Evolutionary conservation across 176 grass and related monocot species (phyloP), one percentile per base, ranked within the genome.

Genomic region (Luzula sylvatica): DNA sequence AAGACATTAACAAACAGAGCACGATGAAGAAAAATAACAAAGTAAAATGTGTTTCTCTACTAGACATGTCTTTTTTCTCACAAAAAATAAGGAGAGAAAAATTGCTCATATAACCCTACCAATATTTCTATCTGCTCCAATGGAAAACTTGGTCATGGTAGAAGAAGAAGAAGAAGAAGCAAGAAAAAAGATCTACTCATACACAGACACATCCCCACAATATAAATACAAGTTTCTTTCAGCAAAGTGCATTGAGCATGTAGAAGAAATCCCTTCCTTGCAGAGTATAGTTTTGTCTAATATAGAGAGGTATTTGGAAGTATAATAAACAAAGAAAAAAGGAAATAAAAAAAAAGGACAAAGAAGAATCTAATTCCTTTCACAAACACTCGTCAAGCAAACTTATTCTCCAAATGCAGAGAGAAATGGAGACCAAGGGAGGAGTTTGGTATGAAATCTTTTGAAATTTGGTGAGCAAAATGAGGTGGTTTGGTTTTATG

Each of bases 341-440:
- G 23, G 20, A 41, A 43, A 8, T 61, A 68, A 65, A 70, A 82
- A 20, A 71, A 77, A 41, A 12, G 13, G 62, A 1, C 11, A 58
- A 77, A 23, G 35, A 22, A 4, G 42, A 7, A 9, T 8, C 16
- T 80, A 41, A 56, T 40, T 62, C 46, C 42, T 11, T 38, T 19
- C 40, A 21, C 46, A 47, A 69, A 63, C 69, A 47, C 38, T 23
- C 13, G 43, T 30, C 25, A 54, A 50, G 49, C 55, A 58, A 45
- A 50, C 15, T 53, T n/a, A 2, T 8, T 18, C 27, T n/a, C n/a
- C n/a, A n/a, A n/a, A n/a, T n/a, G n/a, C n/a, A n/a, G n/a, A n/a
- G n/a, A n/a, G n/a, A n/a, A n/a, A n/a, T n/a, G n/a, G n/a, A 50
- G 79, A 23, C 6, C 68, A 87, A 77, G 68, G 67, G 50, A 94